phyloP scores from a whole-genome alignment of 306 rosid species.

The Cercis canadensis region DNA sequence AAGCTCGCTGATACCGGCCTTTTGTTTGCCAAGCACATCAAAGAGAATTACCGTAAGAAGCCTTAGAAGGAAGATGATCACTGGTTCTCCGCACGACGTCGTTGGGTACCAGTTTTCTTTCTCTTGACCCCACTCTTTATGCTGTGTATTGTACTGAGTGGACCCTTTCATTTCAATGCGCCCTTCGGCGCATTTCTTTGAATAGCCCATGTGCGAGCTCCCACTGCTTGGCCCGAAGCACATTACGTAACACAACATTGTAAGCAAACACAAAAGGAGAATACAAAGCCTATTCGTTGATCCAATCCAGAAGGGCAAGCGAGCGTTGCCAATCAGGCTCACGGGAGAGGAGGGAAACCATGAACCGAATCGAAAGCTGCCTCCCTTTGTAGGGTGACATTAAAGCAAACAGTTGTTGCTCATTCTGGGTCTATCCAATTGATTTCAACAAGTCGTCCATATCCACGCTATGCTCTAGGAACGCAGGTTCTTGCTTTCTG shows the following conservation, averaged over 20 bases:
- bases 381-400: constrained; percentile 66
- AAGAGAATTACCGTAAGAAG: no score
- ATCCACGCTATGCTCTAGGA: constrained; percentile 75
- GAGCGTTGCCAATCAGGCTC: constrained; percentile 93
- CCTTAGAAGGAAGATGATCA: no score
- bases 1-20: no score
- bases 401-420: constrained; percentile 62
- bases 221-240: constrained; percentile 83
- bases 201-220: constrained; percentile 87
- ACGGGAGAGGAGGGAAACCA: constrained; percentile 81
- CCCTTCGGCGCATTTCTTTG: constrained; percentile 88
- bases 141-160: no score
- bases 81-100: no score
- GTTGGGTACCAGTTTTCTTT: no score
- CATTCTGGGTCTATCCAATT: constrained; percentile 62
- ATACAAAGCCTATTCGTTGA: constrained; percentile 75
- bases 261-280: constrained; percentile 79
- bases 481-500: constrained; percentile 41
- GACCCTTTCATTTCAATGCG: no score
- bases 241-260: constrained; percentile 84
- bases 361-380: constrained; percentile 78
- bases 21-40: no score
- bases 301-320: constrained; percentile 87
- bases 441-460: constrained; percentile 72
- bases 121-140: no score